These are phyloP conservation scores for Chlorella ohadii DNA, from an alignment of 139 green algal species.

Conservation along the genomic window DNA sequence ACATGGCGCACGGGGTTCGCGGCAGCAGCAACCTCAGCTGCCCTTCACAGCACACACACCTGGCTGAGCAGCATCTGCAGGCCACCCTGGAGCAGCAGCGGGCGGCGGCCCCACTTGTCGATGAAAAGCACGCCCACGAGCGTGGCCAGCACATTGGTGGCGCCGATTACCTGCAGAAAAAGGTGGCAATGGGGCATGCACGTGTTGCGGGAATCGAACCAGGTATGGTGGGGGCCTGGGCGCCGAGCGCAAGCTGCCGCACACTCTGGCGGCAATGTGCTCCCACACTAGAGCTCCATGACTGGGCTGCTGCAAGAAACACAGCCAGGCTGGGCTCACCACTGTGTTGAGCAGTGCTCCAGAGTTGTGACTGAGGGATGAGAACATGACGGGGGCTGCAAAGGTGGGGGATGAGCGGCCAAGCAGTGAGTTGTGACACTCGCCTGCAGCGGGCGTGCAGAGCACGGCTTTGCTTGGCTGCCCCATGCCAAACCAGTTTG, in stretches of 20 bases:
- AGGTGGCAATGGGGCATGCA: too few relatives aligned
- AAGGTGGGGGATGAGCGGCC: neutral
- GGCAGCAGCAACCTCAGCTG: too few relatives aligned
- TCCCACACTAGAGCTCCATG: neutral
- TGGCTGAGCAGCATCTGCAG: slow-evolving; percentile 69
- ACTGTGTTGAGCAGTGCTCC: slow-evolving; percentile 61
- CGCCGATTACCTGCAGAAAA: slow-evolving; percentile 8
- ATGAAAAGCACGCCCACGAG: slow-evolving; percentile 67
- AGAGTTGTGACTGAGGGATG: neutral
- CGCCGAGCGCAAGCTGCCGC: too few relatives aligned
- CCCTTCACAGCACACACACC: slow-evolving; percentile 35
- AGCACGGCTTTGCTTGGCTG: too few relatives aligned
- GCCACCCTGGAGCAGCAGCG: slow-evolving; percentile 69
- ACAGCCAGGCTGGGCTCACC: slow-evolving; percentile 21
- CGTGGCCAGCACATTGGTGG: slow-evolving; percentile 63
- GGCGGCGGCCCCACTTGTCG: slow-evolving; percentile 54
- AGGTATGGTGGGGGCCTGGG: too few relatives aligned
- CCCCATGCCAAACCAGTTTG: too few relatives aligned
- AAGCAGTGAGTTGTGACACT: too few relatives aligned
- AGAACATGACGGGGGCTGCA: slow-evolving; percentile 34
- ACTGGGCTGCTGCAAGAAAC: neutral
- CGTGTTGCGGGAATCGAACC: neutral
- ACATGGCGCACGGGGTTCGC: too few relatives aligned
- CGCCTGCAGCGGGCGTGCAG: too few relatives aligned
- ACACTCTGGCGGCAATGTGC: too few relatives aligned